phyloP scores from a whole-genome alignment of 2,329 filamentous ascomycete genomes.

The Nemania sp. region DNA sequence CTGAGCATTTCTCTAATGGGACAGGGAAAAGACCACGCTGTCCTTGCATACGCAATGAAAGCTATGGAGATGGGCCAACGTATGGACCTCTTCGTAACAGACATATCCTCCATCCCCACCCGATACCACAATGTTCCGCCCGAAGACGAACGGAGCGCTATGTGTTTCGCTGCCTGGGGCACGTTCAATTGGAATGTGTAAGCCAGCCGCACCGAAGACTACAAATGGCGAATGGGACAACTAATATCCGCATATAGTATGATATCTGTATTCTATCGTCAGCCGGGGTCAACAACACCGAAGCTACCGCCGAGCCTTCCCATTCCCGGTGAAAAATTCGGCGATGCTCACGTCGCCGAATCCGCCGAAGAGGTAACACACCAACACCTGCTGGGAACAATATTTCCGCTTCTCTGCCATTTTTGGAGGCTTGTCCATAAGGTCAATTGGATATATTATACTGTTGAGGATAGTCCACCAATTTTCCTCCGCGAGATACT shows the following conservation, averaged over 20 bases:
- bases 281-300: slow-evolving; percentile 37
- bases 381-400: slow-evolving; percentile 28
- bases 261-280: slow-evolving; percentile 40
- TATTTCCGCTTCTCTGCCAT: slow-evolving; percentile 39
- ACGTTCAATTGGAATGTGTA: slow-evolving; percentile 46
- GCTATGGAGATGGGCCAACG: slow-evolving; percentile 38
- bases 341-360: neutral
- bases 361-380: neutral
- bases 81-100: slow-evolving; percentile 38
- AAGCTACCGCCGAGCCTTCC: slow-evolving; percentile 31
- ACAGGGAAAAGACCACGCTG: slow-evolving; percentile 42
- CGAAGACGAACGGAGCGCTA: slow-evolving; percentile 8
- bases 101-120: neutral
- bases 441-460: slow-evolving; percentile 36
- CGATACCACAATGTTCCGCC: neutral
- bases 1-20: slow-evolving; percentile 42
- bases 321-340: slow-evolving; percentile 22
- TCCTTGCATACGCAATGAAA: slow-evolving; percentile 37
- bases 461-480: slow-evolving; percentile 24
- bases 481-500: slow-evolving; percentile 31
- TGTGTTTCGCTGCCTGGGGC: slow-evolving; percentile 39
- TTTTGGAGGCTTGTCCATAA: slow-evolving; percentile 46
- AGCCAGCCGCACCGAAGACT: too few species aligned
- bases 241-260: too few species aligned
- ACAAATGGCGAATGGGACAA: too few species aligned